These are phyloP conservation scores for Endoconidiophora polonica DNA, from an alignment of 2,329 filamentous ascomycete species.

Conservation along the genomic window DNA sequence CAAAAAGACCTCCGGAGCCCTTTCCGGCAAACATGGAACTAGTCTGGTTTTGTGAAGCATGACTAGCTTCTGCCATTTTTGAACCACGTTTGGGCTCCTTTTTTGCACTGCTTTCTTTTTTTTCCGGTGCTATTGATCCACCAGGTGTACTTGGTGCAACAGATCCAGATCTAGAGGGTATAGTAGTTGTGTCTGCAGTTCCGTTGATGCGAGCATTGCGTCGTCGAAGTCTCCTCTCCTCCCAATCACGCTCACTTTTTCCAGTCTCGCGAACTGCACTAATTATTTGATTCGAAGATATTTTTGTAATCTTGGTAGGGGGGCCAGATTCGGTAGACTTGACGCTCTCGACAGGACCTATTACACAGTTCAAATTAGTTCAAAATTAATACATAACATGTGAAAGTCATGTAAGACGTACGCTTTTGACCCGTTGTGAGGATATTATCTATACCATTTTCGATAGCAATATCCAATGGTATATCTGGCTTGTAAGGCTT, in stretches of 20 bases:
- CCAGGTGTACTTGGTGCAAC: conserved; percentile 40
- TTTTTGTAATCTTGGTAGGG: conserved; percentile 30
- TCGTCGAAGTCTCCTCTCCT: conserved; percentile 54
- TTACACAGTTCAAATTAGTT: not conserved
- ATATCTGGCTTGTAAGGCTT: conserved; percentile 20
- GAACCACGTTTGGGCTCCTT: conserved; percentile 74
- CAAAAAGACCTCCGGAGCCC: conserved; percentile 42
- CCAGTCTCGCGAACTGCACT: conserved; percentile 43
- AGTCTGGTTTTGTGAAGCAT: conserved; percentile 69
- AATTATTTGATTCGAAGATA: conserved; percentile 33
- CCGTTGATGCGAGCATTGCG: conserved; percentile 47
- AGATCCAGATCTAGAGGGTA: conserved; percentile 36
- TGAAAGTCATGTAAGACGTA: not conserved
- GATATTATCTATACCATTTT: not conserved
- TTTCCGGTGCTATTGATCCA: conserved; percentile 44
- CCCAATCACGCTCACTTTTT: conserved; percentile 49
- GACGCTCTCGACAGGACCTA: conserved; percentile 14
- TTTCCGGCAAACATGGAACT: conserved; percentile 55
- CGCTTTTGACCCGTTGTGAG: conserved; percentile 7
- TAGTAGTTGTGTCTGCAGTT: conserved; percentile 31
- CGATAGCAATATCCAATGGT: not conserved
- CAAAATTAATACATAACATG: not conserved
- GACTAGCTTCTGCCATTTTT: conserved; percentile 61
- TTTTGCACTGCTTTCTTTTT: conserved; percentile 57
- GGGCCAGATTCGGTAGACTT: conserved; percentile 16